A percentile compares a stretch with the other conserved stretches of the same genome.
These are phyloP conservation scores for Aspergillus kassunensis DNA, from an alignment of 495 filamentous ascomycete species.

Conservation along the genomic window DNA sequence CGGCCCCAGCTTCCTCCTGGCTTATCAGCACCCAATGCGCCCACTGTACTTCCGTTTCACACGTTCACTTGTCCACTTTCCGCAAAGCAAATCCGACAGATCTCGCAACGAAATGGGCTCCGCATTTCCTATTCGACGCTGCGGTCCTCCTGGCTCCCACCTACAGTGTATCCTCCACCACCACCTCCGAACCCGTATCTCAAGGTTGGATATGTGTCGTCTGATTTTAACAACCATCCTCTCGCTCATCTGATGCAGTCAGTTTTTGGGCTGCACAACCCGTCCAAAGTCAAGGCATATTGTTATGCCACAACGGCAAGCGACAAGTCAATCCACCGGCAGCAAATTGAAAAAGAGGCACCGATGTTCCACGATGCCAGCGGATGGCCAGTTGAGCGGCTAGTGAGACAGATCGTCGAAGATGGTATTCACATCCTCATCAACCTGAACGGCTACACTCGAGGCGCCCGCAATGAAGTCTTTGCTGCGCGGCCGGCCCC, in stretches of 20 bases:
- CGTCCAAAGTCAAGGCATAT: slow-evolving; percentile 69
- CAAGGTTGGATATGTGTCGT: slow-evolving; percentile 93
- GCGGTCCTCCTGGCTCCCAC: slow-evolving; percentile 78
- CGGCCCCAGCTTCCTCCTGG: slow-evolving; percentile 72
- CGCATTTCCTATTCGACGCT: slow-evolving; percentile 90
- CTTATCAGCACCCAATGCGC: slow-evolving; percentile 80
- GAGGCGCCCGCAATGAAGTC: slow-evolving; percentile 94
- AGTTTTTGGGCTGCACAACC: slow-evolving; percentile 89
- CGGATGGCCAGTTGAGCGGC: slow-evolving; percentile 74
- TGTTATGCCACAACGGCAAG: slow-evolving; percentile 97
- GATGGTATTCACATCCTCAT: slow-evolving; percentile 96
- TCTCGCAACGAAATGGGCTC: slow-evolving; percentile 91
- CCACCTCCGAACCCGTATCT: slow-evolving; percentile 76
- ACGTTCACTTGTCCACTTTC: slow-evolving; percentile 95
- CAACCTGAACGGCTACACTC: slow-evolving; percentile 96
- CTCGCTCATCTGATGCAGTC: slow-evolving; percentile 98
- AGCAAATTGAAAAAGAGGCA: slow-evolving; percentile 91
- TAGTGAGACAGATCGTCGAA: slow-evolving; percentile 86
- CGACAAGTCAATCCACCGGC: slow-evolving; percentile 85
- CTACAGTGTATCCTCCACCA: slow-evolving; percentile 77
- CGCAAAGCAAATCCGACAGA: slow-evolving; percentile 89
- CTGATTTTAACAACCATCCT: slow-evolving; percentile 98
- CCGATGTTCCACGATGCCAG: slow-evolving; percentile 90
- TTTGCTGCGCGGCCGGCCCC: slow-evolving; percentile 94
- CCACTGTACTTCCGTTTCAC: slow-evolving; percentile 97